Evolutionary conservation across 257 asterid genomes (phyloP), one percentile per base, ranked within the genome.

Genomic region (Asclepias syriaca): DNA sequence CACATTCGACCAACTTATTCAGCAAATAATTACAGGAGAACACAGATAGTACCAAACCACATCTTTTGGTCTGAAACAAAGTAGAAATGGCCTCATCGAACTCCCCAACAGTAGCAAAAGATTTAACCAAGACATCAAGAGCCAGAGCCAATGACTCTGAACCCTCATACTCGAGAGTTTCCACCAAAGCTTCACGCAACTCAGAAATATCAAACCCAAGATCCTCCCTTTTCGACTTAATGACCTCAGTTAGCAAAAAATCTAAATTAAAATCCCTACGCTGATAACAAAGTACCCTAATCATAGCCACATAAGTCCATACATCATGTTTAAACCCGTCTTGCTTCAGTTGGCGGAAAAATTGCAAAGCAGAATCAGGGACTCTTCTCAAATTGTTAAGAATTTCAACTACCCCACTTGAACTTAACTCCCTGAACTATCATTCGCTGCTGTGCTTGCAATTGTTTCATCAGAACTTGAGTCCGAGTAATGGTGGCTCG

Each of bases 1-100:
- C 89, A 77, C 71, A 76, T 51, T 73, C 79, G 76, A 87, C 87
- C 84, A 93, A 79, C 79, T 83, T 74, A 75, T 89, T 83, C 80
- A 91, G 77, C 83, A 91, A 72, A 73, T 79, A 89, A 66, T 93
- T 91, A 76, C 89, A 93, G 0, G 94, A 82, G 72, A 78, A 70
- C 77, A 93, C 76, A 75, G 85, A 79, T 1, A 79, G 74, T 59
- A 81, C 89, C 65, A 89, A 78, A 43, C 90, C 86, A 13, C 66
- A 80, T 72, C 86, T 76, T 61, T 73, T 83, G 8, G 79, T 86
- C 34, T 69, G 75, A 50, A 85, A 85, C 51, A 89, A 57, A 46
- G 77, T 72, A 65, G 81, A 80, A 40, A 86, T 74, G 13, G 98
- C 96, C 78, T 93, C 90, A 66, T 89, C 89, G 73, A 91, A 91